These are phyloP conservation scores for Malus hybrid DNA, from an alignment of 331 rosid genomes.

Conservation along the genomic window DNA sequence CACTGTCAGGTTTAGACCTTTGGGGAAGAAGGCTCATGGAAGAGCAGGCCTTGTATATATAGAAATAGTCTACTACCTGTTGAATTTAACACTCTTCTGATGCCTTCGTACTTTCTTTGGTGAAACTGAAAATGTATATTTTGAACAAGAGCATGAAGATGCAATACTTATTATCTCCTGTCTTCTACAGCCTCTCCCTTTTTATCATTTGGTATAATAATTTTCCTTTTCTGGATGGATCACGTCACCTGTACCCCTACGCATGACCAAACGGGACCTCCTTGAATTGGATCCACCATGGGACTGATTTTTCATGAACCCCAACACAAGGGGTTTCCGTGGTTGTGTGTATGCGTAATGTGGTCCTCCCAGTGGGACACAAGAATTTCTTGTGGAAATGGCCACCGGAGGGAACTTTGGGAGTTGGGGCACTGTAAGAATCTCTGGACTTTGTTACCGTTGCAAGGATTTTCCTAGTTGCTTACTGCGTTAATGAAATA, in stretches of 20 bases:
- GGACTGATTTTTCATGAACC: too few species aligned
- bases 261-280: neutral
- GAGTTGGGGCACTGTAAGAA: neutral
- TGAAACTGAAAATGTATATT: conserved; percentile 1
- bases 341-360: too few species aligned
- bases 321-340: too few species aligned
- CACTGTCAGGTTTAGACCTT: neutral
- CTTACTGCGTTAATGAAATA: too few species aligned
- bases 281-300: neutral
- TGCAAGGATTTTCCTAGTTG: neutral
- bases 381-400: too few species aligned
- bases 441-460: neutral
- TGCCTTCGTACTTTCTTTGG: neutral
- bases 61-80: neutral
- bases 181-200: neutral
- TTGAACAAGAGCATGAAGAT: neutral
- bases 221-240: neutral
- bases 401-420: too few species aligned
- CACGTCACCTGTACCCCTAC: neutral
- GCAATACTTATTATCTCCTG: too few species aligned
- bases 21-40: neutral
- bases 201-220: neutral
- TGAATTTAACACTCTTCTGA: neutral
- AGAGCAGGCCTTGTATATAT: conserved; percentile 1
- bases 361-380: too few species aligned